phyloP scores from a whole-genome alignment of 768 basidiomycete genomes.

The Suillus cothurnatus region DNA sequence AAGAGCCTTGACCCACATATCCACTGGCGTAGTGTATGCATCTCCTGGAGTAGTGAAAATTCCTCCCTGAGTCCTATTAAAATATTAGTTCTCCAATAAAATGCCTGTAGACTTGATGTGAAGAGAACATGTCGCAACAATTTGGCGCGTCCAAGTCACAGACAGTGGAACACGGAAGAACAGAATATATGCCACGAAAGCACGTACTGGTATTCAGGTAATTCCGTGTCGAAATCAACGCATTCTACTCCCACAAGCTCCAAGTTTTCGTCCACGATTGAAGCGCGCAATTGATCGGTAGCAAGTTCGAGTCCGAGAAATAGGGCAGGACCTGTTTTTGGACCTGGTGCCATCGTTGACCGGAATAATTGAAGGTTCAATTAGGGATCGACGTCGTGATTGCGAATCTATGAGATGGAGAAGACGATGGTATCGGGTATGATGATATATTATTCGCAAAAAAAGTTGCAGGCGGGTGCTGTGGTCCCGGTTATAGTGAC shows the following conservation, averaged over 20 bases:
- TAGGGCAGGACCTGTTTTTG: constrained; percentile 50
- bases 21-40: constrained; percentile 84
- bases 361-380: constrained; percentile 6
- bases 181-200: constrained; percentile 1
- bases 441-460: constrained; percentile 3
- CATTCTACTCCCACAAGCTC: constrained; percentile 82
- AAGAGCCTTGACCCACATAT: constrained; percentile 89
- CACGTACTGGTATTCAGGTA: constrained; percentile 81
- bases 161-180: constrained; percentile 8
- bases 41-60: constrained; percentile 87
- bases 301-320: constrained; percentile 88
- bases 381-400: constrained; percentile 12
- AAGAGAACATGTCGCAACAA: constrained; percentile 14
- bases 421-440: constrained; percentile 34
- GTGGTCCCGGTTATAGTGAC: constrained; percentile 8
- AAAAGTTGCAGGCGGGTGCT: constrained; percentile 7
- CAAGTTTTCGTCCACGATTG: constrained; percentile 80
- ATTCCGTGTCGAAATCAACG: constrained; percentile 81
- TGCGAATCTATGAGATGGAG: constrained; percentile 19
- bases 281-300: constrained; percentile 81
- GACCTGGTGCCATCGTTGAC: constrained; percentile 33
- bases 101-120: constrained; percentile 4
- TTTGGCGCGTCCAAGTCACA: constrained; percentile 6
- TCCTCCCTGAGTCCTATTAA: constrained; percentile 75
- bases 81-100: constrained; percentile 19